Evolutionary conservation across 2,329 filamentous ascomycete genomes (phyloP), one percentile per base, ranked within the genome.

Genomic region (Colletotrichum godetiae): DNA sequence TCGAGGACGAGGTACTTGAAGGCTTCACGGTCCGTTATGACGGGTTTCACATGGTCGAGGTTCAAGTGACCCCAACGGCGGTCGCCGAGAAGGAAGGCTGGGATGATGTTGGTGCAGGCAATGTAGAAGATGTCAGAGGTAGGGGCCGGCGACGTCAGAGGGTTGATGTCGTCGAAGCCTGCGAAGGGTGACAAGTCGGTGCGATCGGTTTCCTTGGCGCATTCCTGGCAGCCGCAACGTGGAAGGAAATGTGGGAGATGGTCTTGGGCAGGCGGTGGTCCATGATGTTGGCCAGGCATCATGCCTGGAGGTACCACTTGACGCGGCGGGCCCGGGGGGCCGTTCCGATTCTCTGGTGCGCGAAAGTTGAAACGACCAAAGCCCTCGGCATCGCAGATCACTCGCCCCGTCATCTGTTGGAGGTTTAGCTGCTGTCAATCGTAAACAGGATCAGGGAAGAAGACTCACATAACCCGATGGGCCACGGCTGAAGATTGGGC

Each of bases 1-100:
- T 88, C 85, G 12, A 88, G 82, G 6, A 87, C 85, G 31, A 88
- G 84, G 69, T 86, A 85, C 77, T 86, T 85, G 84, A 88, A 88
- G 3, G 86, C 86, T 52, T 87, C 85, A 65, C 79, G 83, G 77
- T 88, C 86, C 1, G 84, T 82, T 63, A 81, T 78, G 66, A 87
- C 79, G 7, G 83, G 82, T 60, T 78, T 76, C 68, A 88, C 80
- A 59, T 80, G 76, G 46, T 82, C 81, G 15, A 87, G 74, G 63
- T 82, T 79, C 15, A 88, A 78, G 70, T 84, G 80, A 24, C 83
- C 85, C 86, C 86, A 88, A 19, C 81, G 81, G 2, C 86, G 80
- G 65, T 85, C 82, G 12, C 81, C 80, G 5, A 88, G 81, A 68
- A 88, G 79, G 75, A 88, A 88, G 0, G 84, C 86, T 0, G 85